Percentiles rank a stretch among this genome's conserved stretches.
Conservation (phyloP, 1,139 yeast species). For the Arxiozyma slooffiae region DNA sequence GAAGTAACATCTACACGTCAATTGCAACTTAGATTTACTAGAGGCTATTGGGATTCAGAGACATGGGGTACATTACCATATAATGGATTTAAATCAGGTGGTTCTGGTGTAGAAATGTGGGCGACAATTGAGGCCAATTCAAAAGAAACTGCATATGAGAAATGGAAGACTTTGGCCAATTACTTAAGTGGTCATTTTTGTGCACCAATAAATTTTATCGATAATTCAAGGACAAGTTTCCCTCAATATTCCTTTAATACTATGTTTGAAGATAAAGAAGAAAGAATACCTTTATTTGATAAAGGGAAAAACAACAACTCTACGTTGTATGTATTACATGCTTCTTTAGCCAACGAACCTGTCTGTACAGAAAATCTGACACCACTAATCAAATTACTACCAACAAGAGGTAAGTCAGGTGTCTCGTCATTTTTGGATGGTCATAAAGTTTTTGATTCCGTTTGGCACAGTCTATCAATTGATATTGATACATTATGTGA, state of each 20-base stretch:
- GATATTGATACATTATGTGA: slow-evolving; percentile 59
- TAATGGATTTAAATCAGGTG: slow-evolving; percentile 69
- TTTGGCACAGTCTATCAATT: slow-evolving; percentile 90
- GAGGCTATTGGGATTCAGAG: slow-evolving; percentile 93
- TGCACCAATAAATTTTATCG: slow-evolving; percentile 87
- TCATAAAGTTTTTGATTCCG: slow-evolving; percentile 88
- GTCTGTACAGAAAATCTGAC: slow-evolving; percentile 95
- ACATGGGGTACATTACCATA: slow-evolving; percentile 78
- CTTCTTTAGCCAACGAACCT: slow-evolving; percentile 91
- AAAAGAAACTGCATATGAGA: slow-evolving; percentile 44
- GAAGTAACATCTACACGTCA: slow-evolving; percentile 60
- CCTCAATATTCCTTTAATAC: slow-evolving; percentile 47
- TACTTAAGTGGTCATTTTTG: slow-evolving; percentile 86
- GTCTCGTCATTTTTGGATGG: slow-evolving; percentile 80
- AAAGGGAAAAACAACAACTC: slow-evolving; percentile 22
- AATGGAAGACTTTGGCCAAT: slow-evolving; percentile 68
- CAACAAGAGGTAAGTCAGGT: slow-evolving; percentile 90
- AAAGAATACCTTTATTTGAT: slow-evolving; percentile 24
- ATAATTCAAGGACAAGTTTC: slow-evolving; percentile 64
- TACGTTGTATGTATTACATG: slow-evolving; percentile 53
- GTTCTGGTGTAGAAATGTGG: slow-evolving; percentile 93
- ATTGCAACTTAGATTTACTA: slow-evolving; percentile 75
- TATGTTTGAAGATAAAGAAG: slow-evolving; percentile 8
- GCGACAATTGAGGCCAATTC: slow-evolving; percentile 65
- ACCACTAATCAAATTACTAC: slow-evolving; percentile 80